A percentile compares a stretch with the other conserved stretches of the same genome.
Conservation (phyloP, 768 basidiomycete genomes). For the Agaricus sinodeliciosus region DNA sequence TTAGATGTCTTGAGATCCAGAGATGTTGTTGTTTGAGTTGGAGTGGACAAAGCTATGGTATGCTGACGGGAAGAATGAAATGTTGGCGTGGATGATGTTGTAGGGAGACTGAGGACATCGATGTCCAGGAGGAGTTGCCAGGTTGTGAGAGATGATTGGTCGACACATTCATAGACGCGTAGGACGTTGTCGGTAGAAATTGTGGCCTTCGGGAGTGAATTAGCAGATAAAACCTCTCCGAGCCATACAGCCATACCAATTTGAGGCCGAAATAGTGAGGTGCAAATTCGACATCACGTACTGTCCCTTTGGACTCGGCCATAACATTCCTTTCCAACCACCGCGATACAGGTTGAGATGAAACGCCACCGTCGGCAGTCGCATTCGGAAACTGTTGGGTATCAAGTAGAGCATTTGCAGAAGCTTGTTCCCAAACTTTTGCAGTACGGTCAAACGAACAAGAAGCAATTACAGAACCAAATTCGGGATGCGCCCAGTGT, state of each 20-base stretch:
- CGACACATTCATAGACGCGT: conserved; percentile 86
- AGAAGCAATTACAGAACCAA: conserved; percentile 81
- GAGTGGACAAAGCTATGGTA: conserved; percentile 60
- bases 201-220: conserved; percentile 56
- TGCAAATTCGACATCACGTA: conserved; percentile 81
- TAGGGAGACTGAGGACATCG: conserved; percentile 55
- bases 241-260: conserved; percentile 44
- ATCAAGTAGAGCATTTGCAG: conserved; percentile 16
- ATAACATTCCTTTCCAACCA: conserved; percentile 76
- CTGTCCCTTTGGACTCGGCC: conserved; percentile 79
- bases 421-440: conserved; percentile 83
- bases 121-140: conserved; percentile 76
- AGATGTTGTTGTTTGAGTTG: conserved; percentile 54
- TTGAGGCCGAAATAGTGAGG: conserved; percentile 86
- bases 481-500: conserved; percentile 91
- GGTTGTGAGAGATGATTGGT: conserved; percentile 61
- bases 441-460: conserved; percentile 88
- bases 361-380: not conserved
- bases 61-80: conserved; percentile 27
- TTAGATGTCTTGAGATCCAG: conserved; percentile 37
- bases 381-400: not conserved
- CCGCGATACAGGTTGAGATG: conserved; percentile 28
- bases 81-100: conserved; percentile 29
- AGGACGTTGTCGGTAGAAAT: conserved; percentile 85
- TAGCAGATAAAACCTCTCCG: not conserved